Evolutionary conservation across 2,329 filamentous ascomycete genomes (phyloP).

Genomic region (Colletotrichum cereale): DNA sequence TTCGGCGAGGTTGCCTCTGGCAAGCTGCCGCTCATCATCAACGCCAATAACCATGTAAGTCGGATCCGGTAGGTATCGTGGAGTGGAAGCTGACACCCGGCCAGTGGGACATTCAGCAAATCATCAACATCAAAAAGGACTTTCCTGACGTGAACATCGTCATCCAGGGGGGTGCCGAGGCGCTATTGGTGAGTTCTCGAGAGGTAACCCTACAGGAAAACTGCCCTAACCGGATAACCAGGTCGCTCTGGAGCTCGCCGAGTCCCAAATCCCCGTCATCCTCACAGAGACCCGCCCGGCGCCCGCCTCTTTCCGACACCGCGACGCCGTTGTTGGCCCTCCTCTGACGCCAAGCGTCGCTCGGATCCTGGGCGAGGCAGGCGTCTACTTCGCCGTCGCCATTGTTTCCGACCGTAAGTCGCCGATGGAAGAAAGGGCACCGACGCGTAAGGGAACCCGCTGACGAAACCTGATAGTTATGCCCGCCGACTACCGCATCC

Average conservation of each 20-base stretch:
- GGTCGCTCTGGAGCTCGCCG: slow-evolving; percentile 55
- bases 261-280: slow-evolving; percentile 57
- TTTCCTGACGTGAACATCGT: slow-evolving; percentile 50
- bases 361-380: slow-evolving; percentile 54
- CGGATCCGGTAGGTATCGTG: neutral
- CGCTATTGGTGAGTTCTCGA: slow-evolving; percentile 50
- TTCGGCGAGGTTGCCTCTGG: slow-evolving; percentile 54
- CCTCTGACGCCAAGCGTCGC: slow-evolving; percentile 56
- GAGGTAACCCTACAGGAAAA: neutral
- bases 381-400: slow-evolving; percentile 53
- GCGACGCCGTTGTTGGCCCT: slow-evolving; percentile 55
- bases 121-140: slow-evolving; percentile 54
- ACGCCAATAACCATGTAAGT: slow-evolving; percentile 45
- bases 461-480: slow-evolving; percentile 40
- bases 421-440: neutral
- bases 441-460: neutral
- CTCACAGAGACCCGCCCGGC: slow-evolving; percentile 53
- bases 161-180: slow-evolving; percentile 54
- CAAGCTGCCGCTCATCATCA: slow-evolving; percentile 54
- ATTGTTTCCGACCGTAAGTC: slow-evolving; percentile 45
- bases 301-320: slow-evolving; percentile 51
- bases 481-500: slow-evolving; percentile 52
- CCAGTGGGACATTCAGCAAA: slow-evolving; percentile 56
- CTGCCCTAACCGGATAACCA: slow-evolving; percentile 32
- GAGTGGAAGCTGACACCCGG: neutral